These are phyloP conservation scores for Aspergillus pseudoterreus DNA, from an alignment of 2,329 filamentous ascomycete genomes.

Conservation along the genomic window DNA sequence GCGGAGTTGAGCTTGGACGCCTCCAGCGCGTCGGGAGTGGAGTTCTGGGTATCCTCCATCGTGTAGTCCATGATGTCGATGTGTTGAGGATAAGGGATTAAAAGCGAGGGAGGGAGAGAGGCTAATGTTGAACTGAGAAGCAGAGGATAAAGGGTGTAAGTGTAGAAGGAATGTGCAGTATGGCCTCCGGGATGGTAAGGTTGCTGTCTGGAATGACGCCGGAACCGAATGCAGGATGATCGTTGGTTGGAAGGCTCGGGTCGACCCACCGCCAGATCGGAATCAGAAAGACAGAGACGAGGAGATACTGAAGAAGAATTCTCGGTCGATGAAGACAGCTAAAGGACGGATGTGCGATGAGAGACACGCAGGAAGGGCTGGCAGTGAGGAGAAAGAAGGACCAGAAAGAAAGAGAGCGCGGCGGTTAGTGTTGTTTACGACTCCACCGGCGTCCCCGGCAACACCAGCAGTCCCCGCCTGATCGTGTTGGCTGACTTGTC, in stretches of 20 bases:
- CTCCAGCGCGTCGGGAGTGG: slow-evolving; percentile 60
- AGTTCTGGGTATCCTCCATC: slow-evolving; percentile 64
- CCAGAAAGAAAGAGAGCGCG: not conserved
- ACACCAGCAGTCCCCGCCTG: not conserved
- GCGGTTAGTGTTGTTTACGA: not conserved
- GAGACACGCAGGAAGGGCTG: not conserved
- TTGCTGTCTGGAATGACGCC: slow-evolving; percentile 33
- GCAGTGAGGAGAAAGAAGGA: not conserved
- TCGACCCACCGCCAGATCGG: slow-evolving; percentile 17
- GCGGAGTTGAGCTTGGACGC: slow-evolving; percentile 58
- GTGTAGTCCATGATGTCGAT: slow-evolving; percentile 48
- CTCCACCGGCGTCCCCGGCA: not conserved
- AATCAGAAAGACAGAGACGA: slow-evolving; percentile 11
- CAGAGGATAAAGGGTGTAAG: slow-evolving; percentile 10
- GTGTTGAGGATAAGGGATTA: not conserved
- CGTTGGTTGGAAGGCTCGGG: slow-evolving; percentile 18
- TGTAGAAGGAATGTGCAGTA: not conserved
- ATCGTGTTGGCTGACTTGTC: slow-evolving; percentile 7
- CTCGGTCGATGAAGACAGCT: not conserved
- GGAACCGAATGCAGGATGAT: slow-evolving; percentile 23
- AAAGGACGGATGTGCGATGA: not conserved
- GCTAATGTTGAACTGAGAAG: not conserved
- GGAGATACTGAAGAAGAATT: not conserved
- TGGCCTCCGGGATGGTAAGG: slow-evolving; percentile 15
- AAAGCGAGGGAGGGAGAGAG: slow-evolving; percentile 7